Percentiles rank a stretch among this genome's conserved stretches.
Conservation (phyloP, 2,329 filamentous ascomycete genomes). For the Immersiporthe knoxdaviesiana region DNA sequence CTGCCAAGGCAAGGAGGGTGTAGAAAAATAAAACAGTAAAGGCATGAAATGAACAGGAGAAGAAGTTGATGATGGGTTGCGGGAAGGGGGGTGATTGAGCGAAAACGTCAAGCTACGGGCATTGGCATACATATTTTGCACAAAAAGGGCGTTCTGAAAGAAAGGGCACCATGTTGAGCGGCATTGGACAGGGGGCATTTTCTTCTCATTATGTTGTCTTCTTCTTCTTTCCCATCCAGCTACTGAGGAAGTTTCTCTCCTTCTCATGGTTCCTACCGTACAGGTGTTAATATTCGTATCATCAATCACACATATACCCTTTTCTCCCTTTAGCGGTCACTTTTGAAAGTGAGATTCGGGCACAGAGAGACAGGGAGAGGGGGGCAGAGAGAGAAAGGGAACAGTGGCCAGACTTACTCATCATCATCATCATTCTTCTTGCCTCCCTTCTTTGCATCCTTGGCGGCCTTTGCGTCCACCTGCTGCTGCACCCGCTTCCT, state of each 20-base stretch:
- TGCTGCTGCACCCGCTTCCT: constrained; percentile 76
- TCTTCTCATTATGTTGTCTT: constrained; percentile 14
- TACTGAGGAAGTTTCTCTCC: constrained; percentile 28
- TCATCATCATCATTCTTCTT: constrained; percentile 42
- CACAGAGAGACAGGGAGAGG: no score
- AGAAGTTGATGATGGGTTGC: neutral
- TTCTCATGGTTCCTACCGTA: constrained; percentile 25
- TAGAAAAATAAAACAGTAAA: constrained; percentile 26
- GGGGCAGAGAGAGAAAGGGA: neutral
- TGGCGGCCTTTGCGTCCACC: constrained; percentile 73
- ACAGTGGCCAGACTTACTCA: constrained; percentile 31
- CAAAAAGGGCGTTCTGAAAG: constrained; percentile 1
- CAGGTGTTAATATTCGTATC: constrained; percentile 28
- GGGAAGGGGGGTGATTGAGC: no score
- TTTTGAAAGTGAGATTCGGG: no score
- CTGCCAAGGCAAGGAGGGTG: constrained; percentile 42
- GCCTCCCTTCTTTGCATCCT: constrained; percentile 52
- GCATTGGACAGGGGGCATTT: constrained; percentile 9
- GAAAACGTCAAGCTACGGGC: constrained; percentile 9
- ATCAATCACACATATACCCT: constrained; percentile 19
- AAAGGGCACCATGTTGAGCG: constrained; percentile 20
- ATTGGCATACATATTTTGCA: constrained; percentile 5
- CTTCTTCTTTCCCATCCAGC: constrained; percentile 28
- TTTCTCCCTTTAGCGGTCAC: constrained; percentile 29
- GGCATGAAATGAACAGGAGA: neutral